Percentiles rank a stretch among this genome's conserved stretches.
These are phyloP conservation scores for Pythium folliculosum DNA, from an alignment of 352 stramenopile species.

Conservation along the genomic window DNA sequence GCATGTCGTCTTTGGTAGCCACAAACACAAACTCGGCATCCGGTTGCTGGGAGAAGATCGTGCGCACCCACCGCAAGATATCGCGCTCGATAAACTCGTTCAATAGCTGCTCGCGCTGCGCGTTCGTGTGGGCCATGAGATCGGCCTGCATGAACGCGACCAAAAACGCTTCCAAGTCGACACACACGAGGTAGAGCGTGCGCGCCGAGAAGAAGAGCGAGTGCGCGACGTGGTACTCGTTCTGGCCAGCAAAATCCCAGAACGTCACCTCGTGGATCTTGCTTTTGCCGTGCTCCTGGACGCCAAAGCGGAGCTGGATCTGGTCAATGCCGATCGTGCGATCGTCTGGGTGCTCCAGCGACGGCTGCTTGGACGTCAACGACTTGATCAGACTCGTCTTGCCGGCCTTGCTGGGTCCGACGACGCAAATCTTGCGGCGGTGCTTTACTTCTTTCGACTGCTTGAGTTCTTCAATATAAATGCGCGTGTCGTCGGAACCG, in stretches of 20 bases:
- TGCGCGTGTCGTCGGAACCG: too few species aligned
- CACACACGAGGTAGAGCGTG: slow-evolving; percentile 17
- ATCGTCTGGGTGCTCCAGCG: slow-evolving; percentile 14
- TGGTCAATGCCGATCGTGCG: slow-evolving; percentile 38
- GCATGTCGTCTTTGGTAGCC: slow-evolving; percentile 13
- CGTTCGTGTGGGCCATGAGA: neutral
- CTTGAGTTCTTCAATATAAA: neutral
- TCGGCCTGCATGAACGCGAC: neutral
- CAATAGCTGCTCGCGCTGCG: neutral
- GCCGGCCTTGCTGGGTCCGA: slow-evolving; percentile 31
- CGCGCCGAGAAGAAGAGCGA: slow-evolving; percentile 22
- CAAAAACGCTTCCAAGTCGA: slow-evolving; percentile 13
- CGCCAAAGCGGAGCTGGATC: slow-evolving; percentile 22
- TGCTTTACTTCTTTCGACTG: neutral
- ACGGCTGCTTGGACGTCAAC: slow-evolving; percentile 5
- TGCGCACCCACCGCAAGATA: slow-evolving; percentile 13
- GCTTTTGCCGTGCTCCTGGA: neutral
- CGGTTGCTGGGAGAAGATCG: slow-evolving; percentile 8
- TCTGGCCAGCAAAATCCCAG: slow-evolving; percentile 25
- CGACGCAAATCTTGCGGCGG: slow-evolving; percentile 31
- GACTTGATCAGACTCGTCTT: slow-evolving; percentile 39
- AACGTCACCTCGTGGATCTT: slow-evolving; percentile 20
- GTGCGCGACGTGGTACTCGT: slow-evolving; percentile 16
- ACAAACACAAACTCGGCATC: slow-evolving; percentile 29
- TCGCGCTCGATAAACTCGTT: slow-evolving; percentile 15